Evolutionary conservation across 352 stramenopile species (phyloP).

Genomic region (Peronospora destructor): DNA sequence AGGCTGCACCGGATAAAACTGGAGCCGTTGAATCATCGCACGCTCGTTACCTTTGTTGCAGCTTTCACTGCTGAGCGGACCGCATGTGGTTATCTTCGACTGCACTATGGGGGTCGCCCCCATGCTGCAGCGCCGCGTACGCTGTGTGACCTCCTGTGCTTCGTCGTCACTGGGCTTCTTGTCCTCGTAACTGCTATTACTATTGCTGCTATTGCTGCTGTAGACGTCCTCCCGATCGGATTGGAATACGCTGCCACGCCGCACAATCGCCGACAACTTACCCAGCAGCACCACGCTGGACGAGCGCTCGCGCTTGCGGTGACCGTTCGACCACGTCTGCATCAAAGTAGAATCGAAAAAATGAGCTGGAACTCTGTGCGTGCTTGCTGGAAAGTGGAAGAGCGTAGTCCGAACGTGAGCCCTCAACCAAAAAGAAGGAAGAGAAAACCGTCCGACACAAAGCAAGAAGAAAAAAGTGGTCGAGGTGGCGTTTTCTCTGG

Average conservation of each 20-base stretch:
- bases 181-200: constrained; percentile 12
- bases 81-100: constrained; percentile 25
- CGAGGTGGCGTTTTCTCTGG: constrained; percentile 8
- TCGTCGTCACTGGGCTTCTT: constrained; percentile 11
- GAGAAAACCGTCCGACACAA: constrained; percentile 23
- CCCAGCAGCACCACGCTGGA: constrained; percentile 40
- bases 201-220: constrained; percentile 13
- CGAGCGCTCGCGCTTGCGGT: constrained; percentile 26
- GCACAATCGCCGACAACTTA: constrained; percentile 47
- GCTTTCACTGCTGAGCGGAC: constrained; percentile 8
- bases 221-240: constrained; percentile 20
- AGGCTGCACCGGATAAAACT: constrained; percentile 32
- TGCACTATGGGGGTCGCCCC: constrained; percentile 9
- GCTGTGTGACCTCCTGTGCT: not conserved
- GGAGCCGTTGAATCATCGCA: constrained; percentile 21
- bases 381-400: constrained; percentile 12
- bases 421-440: not conserved
- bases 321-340: constrained; percentile 27
- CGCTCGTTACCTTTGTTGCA: constrained; percentile 4
- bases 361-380: constrained; percentile 1
- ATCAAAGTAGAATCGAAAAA: constrained; percentile 12
- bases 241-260: constrained; percentile 34
- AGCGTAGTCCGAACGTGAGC: not conserved
- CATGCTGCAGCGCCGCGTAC: constrained; percentile 12
- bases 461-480: not conserved